Percentiles rank a stretch among this genome's conserved stretches.
phyloP scores from a whole-genome alignment of 306 rosid species.

The Senna tora region DNA sequence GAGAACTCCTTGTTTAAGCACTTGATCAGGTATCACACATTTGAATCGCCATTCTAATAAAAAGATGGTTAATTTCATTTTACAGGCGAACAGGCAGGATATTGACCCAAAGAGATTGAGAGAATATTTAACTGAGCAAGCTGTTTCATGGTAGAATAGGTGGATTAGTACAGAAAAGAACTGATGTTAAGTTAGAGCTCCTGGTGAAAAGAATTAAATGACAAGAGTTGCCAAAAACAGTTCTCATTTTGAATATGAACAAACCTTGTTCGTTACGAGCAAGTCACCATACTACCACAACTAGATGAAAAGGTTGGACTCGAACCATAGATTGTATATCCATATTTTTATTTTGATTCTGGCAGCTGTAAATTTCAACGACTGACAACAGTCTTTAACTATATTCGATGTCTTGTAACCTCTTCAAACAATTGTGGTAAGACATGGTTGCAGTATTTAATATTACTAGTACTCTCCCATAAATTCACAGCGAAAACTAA shows the following conservation, averaged over 20 bases:
- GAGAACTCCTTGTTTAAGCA: not conserved
- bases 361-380: not conserved
- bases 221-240: conserved; percentile 12
- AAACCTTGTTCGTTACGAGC: not conserved
- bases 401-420: not conserved
- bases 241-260: not conserved
- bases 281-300: not conserved
- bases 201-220: conserved; percentile 6
- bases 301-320: not conserved
- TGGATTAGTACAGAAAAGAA: conserved; percentile 5
- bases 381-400: not conserved
- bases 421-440: not conserved
- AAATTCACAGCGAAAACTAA: not conserved
- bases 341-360: conserved; percentile 1
- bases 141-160: conserved; percentile 26
- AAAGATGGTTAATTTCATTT: not conserved
- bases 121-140: conserved; percentile 10
- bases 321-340: not conserved
- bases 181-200: conserved; percentile 1
- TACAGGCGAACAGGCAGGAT: conserved; percentile 21
- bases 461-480: not conserved
- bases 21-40: not conserved
- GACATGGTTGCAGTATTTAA: conserved; percentile 9
- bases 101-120: not conserved
- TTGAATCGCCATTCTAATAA: not conserved